These are phyloP conservation scores for Triticum turgidum DNA, from an alignment of 176 grass and related monocot species.

Conservation along the genomic window DNA sequence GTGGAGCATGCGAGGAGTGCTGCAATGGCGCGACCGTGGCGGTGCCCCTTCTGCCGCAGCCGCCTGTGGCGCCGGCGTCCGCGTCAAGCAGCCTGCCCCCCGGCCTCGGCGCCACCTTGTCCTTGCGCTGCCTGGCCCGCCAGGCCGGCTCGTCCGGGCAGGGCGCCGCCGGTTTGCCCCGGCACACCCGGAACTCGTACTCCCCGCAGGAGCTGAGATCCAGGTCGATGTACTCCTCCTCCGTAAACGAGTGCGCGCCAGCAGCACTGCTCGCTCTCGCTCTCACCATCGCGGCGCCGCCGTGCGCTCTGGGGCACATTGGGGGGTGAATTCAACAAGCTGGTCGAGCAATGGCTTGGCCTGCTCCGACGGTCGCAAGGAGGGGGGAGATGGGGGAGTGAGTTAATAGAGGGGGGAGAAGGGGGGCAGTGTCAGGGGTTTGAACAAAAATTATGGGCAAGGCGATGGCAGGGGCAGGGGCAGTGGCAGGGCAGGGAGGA, in stretches of 20 bases:
- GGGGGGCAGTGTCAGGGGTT: conserved; percentile 38
- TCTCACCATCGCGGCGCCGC: conserved; percentile 35
- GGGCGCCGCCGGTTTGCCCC: conserved; percentile 1
- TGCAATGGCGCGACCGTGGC: conserved; percentile 42
- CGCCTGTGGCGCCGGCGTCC: not conserved
- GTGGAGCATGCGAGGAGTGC: conserved; percentile 10
- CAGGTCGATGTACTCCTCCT: conserved; percentile 79
- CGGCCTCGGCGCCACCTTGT: conserved; percentile 18
- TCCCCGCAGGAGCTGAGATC: conserved; percentile 55
- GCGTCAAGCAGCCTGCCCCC: conserved; percentile 18
- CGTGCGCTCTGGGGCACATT: conserved; percentile 50
- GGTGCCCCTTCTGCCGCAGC: conserved; percentile 25
- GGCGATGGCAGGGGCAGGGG: conserved; percentile 6
- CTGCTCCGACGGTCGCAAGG: not conserved
- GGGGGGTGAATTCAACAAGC: not conserved
- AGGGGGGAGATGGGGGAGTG: not conserved
- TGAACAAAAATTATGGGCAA: conserved; percentile 51
- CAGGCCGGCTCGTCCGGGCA: conserved; percentile 41
- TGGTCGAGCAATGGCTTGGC: not conserved
- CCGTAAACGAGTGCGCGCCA: conserved; percentile 30
- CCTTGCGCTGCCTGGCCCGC: conserved; percentile 32
- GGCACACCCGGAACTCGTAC: conserved; percentile 43
- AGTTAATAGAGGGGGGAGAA: conserved; percentile 17
- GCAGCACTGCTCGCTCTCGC: not conserved
- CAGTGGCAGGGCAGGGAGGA: conserved; percentile 40